Evolutionary conservation across 1,284 basidiomycete genomes (phyloP).

Genomic region (Austroboletus olivaceoglutinosus): DNA sequence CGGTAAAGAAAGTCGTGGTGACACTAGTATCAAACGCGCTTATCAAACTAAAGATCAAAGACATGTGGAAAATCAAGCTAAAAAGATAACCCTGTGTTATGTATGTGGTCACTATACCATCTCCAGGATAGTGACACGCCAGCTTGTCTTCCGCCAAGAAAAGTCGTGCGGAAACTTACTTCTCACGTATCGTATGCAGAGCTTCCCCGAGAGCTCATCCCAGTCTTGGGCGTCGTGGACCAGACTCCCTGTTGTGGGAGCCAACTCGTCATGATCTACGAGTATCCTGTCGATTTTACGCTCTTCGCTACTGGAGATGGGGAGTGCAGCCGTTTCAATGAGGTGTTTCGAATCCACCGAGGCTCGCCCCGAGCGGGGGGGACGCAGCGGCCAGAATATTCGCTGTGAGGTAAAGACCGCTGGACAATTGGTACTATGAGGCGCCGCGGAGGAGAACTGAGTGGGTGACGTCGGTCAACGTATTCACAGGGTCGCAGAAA

Average conservation of each 20-base stretch:
- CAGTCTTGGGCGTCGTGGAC: slow-evolving; percentile 31
- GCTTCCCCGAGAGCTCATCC: slow-evolving; percentile 30
- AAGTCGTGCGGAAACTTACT: slow-evolving; percentile 25
- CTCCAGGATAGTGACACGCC: slow-evolving; percentile 24
- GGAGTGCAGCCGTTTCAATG: slow-evolving; percentile 24
- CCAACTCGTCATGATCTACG: slow-evolving; percentile 24
- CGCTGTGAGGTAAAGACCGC: slow-evolving; percentile 28
- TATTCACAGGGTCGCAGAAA: neutral
- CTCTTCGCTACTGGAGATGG: slow-evolving; percentile 15
- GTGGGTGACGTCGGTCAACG: neutral
- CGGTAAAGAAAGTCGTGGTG: too few species aligned
- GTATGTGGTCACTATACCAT: slow-evolving; percentile 22
- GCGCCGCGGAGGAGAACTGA: slow-evolving; percentile 20
- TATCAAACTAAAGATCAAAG: neutral
- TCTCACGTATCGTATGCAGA: slow-evolving; percentile 24
- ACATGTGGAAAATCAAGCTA: neutral
- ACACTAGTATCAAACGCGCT: neutral
- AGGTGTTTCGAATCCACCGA: slow-evolving; percentile 9
- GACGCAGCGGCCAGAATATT: slow-evolving; percentile 27
- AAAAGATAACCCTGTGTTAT: neutral
- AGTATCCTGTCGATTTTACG: slow-evolving; percentile 16
- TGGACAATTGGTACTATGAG: slow-evolving; percentile 19
- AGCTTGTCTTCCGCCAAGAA: slow-evolving; percentile 24
- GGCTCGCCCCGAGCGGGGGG: slow-evolving; percentile 8
- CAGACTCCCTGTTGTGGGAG: slow-evolving; percentile 7